Evolutionary conservation across 2,329 filamentous ascomycete species (phyloP), one percentile per base, ranked within the genome.

Genomic region (Biscogniauxia sp.): DNA sequence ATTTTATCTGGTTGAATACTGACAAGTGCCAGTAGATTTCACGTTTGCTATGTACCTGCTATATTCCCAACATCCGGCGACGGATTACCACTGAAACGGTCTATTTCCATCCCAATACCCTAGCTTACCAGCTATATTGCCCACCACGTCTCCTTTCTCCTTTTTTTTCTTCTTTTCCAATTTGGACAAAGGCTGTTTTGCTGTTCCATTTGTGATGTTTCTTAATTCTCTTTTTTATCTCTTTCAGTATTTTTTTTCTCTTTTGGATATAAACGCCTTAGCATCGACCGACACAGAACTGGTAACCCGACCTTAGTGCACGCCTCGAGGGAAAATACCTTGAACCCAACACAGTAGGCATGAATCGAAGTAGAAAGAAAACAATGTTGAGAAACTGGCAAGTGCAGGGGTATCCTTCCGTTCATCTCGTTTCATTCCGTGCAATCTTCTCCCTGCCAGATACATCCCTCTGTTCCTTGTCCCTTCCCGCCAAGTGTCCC

Each of bases 41-140:
- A 45, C 37, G 17, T 45, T 45, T 45, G 37, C 37, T 45, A 45
- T 45, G 37, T 45, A 45, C 37, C 37, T 45, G 37, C 37, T 45
- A 45, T 45, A n/a, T 45, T 67, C 65, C 61, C 66, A 65, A 71
- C 68, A 77, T 78, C 77, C 76, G 74, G 77, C 71, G 75, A 74
- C 75, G 72, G 75, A 77, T 71, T 72, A 73, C 73, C 71, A 71
- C 72, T 67, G 66, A 66, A 70, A 72, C 64, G 70, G 67, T 80
- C 76, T 79, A 77, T 75, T 71, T 71, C 71, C 74, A 74, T 73
- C 70, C 68, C 70, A 68, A 66, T 66, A 58, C 64, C 62, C 60
- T 65, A 61, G 64, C 61, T 60, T 65, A 63, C 64, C 63, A 65
- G 62, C 60, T 60, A 59, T 54, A 60, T 59, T 63, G 63, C 60